Conservation (phyloP, 1,139 yeast species). For the Petasospora rhodanensis region DNA sequence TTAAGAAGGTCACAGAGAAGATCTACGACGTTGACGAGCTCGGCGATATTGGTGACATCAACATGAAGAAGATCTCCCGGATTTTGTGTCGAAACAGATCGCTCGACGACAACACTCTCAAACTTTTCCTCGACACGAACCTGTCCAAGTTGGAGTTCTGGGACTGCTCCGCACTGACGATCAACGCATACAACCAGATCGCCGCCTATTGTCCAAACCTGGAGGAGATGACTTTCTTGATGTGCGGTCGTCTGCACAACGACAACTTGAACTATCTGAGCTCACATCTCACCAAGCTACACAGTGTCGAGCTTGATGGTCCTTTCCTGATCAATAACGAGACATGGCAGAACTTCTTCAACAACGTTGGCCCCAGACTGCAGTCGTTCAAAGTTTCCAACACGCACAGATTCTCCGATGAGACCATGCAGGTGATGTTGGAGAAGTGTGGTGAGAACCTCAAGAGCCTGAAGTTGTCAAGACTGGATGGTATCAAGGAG, state of each 20-base stretch:
- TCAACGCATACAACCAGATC: constrained; percentile 61
- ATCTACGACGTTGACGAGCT: constrained; percentile 73
- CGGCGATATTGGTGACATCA: constrained; percentile 72
- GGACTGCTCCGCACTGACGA: constrained; percentile 84
- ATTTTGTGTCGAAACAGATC: constrained; percentile 82
- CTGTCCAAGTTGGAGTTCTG: constrained; percentile 63
- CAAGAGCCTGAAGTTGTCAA: constrained; percentile 47
- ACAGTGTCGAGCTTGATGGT: constrained; percentile 65
- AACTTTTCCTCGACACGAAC: constrained; percentile 63
- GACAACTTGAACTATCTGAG: constrained; percentile 64
- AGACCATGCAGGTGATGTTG: constrained; percentile 57
- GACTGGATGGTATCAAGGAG: constrained; percentile 66
- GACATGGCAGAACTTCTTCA: constrained; percentile 74
- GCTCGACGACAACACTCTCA: constrained; percentile 63
- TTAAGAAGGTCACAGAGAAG: constrained; percentile 61
- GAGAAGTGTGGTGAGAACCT: constrained; percentile 58
- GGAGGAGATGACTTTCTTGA: constrained; percentile 60
- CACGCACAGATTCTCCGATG: constrained; percentile 78
- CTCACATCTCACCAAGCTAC: constrained; percentile 51
- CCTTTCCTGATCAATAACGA: constrained; percentile 76
- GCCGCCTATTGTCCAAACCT: constrained; percentile 79
- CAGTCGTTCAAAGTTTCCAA: constrained; percentile 61
- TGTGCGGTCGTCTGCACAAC: constrained; percentile 92
- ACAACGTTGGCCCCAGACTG: constrained; percentile 41
- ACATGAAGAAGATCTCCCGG: constrained; percentile 61